These are phyloP conservation scores for Westerdykella aurantiaca DNA, from an alignment of 2,329 filamentous ascomycete genomes.

Conservation along the genomic window DNA sequence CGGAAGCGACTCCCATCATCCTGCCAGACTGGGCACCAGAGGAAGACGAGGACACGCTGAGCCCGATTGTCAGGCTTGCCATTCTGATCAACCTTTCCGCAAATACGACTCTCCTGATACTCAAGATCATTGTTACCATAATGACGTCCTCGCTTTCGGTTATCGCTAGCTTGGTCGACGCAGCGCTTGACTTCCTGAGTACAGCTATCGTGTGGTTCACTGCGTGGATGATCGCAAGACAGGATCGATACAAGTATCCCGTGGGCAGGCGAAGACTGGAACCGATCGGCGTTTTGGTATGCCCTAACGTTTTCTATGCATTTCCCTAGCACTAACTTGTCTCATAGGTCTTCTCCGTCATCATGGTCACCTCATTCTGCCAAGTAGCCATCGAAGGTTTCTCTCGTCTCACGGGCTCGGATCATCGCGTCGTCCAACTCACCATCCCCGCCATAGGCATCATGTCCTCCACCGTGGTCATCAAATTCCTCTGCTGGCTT, in stretches of 20 bases:
- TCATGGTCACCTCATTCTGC: conserved; percentile 80
- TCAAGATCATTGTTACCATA: conserved; percentile 71
- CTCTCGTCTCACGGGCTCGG: conserved; percentile 54
- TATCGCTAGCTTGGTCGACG: conserved; percentile 72
- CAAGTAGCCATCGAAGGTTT: conserved; percentile 70
- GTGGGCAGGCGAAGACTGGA: conserved; percentile 72
- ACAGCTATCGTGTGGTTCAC: conserved; percentile 78
- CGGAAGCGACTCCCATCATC: conserved; percentile 46
- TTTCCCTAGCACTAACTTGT: neutral
- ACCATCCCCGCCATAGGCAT: conserved; percentile 67
- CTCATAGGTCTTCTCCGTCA: conserved; percentile 61
- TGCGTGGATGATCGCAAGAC: conserved; percentile 65
- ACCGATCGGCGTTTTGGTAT: conserved; percentile 65
- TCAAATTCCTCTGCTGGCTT: conserved; percentile 78
- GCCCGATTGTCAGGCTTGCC: conserved; percentile 73
- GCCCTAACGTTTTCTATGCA: neutral
- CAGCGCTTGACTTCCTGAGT: conserved; percentile 71
- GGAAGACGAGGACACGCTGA: conserved; percentile 68
- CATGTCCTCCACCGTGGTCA: conserved; percentile 73
- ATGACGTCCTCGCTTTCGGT: conserved; percentile 78
- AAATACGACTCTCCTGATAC: conserved; percentile 66
- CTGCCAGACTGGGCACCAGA: conserved; percentile 63
- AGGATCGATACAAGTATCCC: conserved; percentile 70
- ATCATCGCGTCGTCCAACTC: conserved; percentile 67
- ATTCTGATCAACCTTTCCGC: conserved; percentile 81